phyloP scores from a whole-genome alignment of 495 filamentous ascomycete species.

The Aspergillus coremiiformis region DNA sequence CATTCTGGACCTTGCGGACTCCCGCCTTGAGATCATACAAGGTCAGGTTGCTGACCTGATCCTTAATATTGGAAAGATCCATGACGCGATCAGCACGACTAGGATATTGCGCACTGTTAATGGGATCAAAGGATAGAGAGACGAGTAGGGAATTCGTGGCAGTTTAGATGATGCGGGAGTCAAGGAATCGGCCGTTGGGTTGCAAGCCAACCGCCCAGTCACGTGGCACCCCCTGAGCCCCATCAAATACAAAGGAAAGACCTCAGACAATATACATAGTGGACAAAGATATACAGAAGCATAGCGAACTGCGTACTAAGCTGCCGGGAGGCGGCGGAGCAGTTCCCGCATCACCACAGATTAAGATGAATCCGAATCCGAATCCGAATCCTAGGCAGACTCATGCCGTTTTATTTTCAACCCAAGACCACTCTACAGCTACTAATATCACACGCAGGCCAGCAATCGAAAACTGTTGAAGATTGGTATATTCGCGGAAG shows the following conservation, averaged over 20 bases:
- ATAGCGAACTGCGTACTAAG: too few species aligned
- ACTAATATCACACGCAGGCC: too few species aligned
- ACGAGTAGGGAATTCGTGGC: neutral
- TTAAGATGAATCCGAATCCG: too few species aligned
- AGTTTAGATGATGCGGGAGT: neutral
- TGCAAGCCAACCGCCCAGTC: slow-evolving; percentile 16
- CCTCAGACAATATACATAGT: too few species aligned
- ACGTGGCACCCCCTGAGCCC: slow-evolving; percentile 34
- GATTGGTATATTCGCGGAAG: slow-evolving; percentile 13
- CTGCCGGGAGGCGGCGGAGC: too few species aligned
- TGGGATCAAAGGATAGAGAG: slow-evolving; percentile 9
- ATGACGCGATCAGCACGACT: slow-evolving; percentile 40
- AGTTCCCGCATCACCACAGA: too few species aligned
- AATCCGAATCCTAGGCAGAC: too few species aligned
- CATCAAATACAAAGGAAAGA: too few species aligned
- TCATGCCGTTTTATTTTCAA: too few species aligned
- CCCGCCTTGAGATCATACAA: slow-evolving; percentile 97
- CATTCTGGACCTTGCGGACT: slow-evolving; percentile 97
- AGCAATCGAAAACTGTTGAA: slow-evolving; percentile 3
- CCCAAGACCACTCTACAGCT: too few species aligned
- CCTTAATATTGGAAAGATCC: slow-evolving; percentile 80
- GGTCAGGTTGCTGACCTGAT: slow-evolving; percentile 87
- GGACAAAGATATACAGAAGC: too few species aligned
- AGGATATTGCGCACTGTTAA: slow-evolving; percentile 6
- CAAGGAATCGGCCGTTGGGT: slow-evolving; percentile 17